A percentile compares a stretch with the other conserved stretches of the same genome.
phyloP scores from a whole-genome alignment of 2,329 filamentous ascomycete genomes.

The Botrytis galanthina region DNA sequence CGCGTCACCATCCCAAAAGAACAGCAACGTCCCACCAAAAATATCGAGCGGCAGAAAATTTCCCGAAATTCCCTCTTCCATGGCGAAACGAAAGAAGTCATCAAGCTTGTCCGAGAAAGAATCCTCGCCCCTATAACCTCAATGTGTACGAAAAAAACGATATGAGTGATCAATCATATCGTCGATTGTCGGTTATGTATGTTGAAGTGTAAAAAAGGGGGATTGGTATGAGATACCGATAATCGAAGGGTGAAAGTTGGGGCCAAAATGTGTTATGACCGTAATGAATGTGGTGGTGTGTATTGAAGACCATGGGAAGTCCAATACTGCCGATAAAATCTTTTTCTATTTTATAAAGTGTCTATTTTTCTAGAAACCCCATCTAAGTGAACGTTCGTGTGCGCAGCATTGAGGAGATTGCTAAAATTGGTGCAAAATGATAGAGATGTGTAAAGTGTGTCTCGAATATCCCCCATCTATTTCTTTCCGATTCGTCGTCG shows the following conservation, averaged over 20 bases:
- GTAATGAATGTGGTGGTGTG: conserved; percentile 9
- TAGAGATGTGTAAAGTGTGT: not conserved
- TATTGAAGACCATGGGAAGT: not conserved
- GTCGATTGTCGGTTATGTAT: not conserved
- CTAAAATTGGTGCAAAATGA: not conserved
- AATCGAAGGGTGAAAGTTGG: conserved; percentile 1
- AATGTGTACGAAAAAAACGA: not conserved
- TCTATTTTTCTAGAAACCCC: not conserved
- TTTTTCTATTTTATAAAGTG: not conserved
- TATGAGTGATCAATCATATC: conserved; percentile 10
- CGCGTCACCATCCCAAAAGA: not conserved
- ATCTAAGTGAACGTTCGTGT: conserved; percentile 5
- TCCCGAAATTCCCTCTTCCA: not conserved
- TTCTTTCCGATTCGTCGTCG: not conserved
- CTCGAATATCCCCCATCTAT: not conserved
- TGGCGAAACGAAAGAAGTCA: not conserved
- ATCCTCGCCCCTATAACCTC: not conserved
- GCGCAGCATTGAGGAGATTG: not conserved
- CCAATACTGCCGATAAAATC: not conserved
- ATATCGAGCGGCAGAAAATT: not conserved
- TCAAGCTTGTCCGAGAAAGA: conserved; percentile 4
- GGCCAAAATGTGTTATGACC: not conserved
- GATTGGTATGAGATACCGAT: not conserved
- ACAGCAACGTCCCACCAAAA: not conserved
- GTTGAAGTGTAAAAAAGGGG: not conserved